Evolutionary conservation across 805 yeast species (phyloP), one percentile per base, ranked within the genome.

Genomic region (Wickerhamiella vanderwaltii): DNA sequence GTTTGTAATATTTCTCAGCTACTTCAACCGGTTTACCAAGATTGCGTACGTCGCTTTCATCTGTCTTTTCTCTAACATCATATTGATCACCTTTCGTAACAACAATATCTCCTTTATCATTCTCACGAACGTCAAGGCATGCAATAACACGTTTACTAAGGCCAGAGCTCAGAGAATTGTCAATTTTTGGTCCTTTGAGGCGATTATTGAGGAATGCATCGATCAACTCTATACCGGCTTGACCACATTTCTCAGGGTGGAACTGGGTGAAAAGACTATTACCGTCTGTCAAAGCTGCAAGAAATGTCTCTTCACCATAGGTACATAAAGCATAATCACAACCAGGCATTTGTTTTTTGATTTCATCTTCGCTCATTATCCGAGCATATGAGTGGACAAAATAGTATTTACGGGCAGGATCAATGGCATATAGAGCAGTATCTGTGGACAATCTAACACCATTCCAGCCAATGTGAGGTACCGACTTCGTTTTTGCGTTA

Each of bases 61-160:
- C 57, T 9, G 62, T 55, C 52, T 78, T 78, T 55, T 87, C 96
- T 50, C 98, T 75, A 1, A 91, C 99, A 61, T 91, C 95, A 58
- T 91, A 91, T 60, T 91, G 98, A 56, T 91, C 99, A 44, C 99
- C 99, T 62, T 91, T 91, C 0, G 99, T 91, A 20, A 91, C 99
- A 1, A 91, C 98, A 51, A 91, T 69, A 58, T 91, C 98, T 24
- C 98, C 99, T 29, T 67, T 67, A 55, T 91, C 98, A 57, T 91
- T 91, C 5, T 94, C 69, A 53, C 99, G 75, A n/a, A 91, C 98
- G 57, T 91, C 99, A 33, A 91, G 63, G 60, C 99, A 91, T 0
- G 98, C 98, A 62, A 91, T 86, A 17, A 93, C 74, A 61, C 99
- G 77, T 58, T 88, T 73, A 1, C 96, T 79, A 22, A 91, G 67